Base-by-base conservation (phyloP, 2,329 filamentous ascomycete genomes). In the Alternaria sp. region DNA sequence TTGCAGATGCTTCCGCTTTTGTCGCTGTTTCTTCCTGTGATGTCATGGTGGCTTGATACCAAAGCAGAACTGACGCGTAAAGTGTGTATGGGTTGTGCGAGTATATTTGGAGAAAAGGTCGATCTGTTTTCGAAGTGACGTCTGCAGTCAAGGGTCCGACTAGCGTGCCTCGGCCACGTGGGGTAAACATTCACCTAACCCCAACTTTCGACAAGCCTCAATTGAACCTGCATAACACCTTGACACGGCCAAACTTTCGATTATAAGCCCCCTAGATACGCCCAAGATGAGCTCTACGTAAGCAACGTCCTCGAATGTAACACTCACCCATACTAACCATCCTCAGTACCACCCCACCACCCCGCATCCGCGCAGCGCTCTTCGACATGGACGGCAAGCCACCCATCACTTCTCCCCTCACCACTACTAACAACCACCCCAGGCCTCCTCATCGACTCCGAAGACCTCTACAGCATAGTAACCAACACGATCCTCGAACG, bases 331-430 rank as follows among this genome's bases (percentile, higher is more conserved):
- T 61, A 14, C 55, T 59, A 49, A 60, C 60, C 37, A 45, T 15
- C 30, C 11, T 7, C 18, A 68, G 68, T 46, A 70, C 50, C 14
- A 66, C 66, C 64, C 67, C 72, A 59, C 73, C 77, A 90, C 94
- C 80, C 91, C 92, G 20, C 89, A 86, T 98, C 63, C 88, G 94
- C 71, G 96, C 95, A 71, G 97, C 94, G 81, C 90, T 99, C 69
- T 98, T 99, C 80, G 96, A 99, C 84, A 97, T 98, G 94, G 96
- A 99, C 81, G 96, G 47, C 33, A 51, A 30, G 18, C 18, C 12
- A 30, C 11, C n/a, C 28, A 30, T 15, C 4, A 15, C n/a, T 9
- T 15, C 3, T 4, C 7, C 4, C 26, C 25, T 30, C n/a, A 50
- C 12, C 43, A 20, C 20, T 11, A 21, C 43, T 45, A 21, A 45